Evolutionary conservation across 441 rosid species (phyloP), one percentile per base, ranked within the genome.

Genomic region (Theobroma grandiflorum): DNA sequence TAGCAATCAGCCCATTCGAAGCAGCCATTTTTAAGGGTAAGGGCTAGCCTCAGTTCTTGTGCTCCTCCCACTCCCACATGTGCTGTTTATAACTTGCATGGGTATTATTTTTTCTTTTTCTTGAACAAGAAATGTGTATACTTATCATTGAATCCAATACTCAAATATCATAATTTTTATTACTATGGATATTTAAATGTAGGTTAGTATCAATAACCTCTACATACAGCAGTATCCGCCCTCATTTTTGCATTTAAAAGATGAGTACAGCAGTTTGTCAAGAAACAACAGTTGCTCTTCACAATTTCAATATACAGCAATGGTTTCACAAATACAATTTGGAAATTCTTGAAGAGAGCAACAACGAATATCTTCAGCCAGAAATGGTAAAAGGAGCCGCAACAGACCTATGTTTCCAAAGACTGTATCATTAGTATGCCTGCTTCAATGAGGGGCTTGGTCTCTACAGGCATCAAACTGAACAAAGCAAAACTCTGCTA

Each of bases 241-340:
- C 31, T 26, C 31, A 26, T 26, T 26, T 38, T 40, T 73, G 37
- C 31, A 57, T 52, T 52, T 35, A 16, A 52, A 53, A 35, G 22
- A 74, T 59, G 52, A 14, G 22, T 74, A 58, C 66, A 73, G 37
- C 50, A 40, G 38, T 40, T 72, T 18, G 59, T 18, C 10, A 37
- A 10, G 5, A 72, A 53, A 72, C 62, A 72, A 52, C 31, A 10
- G 63, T 37, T 72, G 47, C 63, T 18, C 63, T 72, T 72, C 63
- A 5, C 16, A 53, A 37, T 37, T 53, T 53, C 6, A 35, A 22
- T 4, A 72, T n/a, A 52, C 43, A 53, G 5, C 35, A 10, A 53
- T 53, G 11, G 14, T 18, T 20, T 35, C 7, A 35, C 31, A 5
- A 57, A 58, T 14, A 20, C 52, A 14, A 50, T 22, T 57, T 20